Evolutionary conservation across 257 asterid genomes (phyloP), one percentile per base, ranked within the genome.

Genomic region (Mentha longifolia): DNA sequence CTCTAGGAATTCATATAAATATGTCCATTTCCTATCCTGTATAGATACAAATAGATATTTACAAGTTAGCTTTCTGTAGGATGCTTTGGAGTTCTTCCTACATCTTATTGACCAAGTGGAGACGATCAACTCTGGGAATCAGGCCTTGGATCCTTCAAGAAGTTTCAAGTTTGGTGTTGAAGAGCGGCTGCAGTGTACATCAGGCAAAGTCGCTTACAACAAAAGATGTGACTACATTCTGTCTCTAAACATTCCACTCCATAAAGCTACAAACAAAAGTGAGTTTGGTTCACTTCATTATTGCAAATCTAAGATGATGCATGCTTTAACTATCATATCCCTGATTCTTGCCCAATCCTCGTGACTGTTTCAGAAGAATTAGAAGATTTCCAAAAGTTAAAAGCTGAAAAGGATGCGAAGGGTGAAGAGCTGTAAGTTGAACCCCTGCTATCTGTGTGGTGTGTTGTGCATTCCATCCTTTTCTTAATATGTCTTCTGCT

Each of bases 81-180:
- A 95, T 79, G 97, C 97, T 45, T 83, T 95, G 77, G 99, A 95
- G 84, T 95, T 89, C 85, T 95, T 95, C 86, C 89, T 95, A 33
- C 98, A 95, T 83, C 89, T 95, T 59, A 85, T 92, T 69, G 99
- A 95, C 75, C 99, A 91, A 81, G 92, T 89, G 70, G 99, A 95
- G 81, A 84, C 93, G 75, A 76, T 67, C 74, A 87, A 95, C 85
- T 30, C 85, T 25, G 91, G 82, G 75, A 84, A 78, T 82, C 86
- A 87, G 37, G 65, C 62, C 55, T 58, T 79, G 64, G 99, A 95
- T 79, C 98, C 99, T 65, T 79, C 99, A 51, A 89, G 88, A 81
- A 85, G 97, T 80, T 95, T 91, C 85, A 92, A 89, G 85, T 95
- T 95, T 81, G 98, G 96, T 49, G 86, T 95, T 79, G 99, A 95